A percentile compares a stretch with the other conserved stretches of the same genome.
Evolutionary conservation across 163 green algal species (phyloP).

Genomic region (Scenedesmus sp.): DNA sequence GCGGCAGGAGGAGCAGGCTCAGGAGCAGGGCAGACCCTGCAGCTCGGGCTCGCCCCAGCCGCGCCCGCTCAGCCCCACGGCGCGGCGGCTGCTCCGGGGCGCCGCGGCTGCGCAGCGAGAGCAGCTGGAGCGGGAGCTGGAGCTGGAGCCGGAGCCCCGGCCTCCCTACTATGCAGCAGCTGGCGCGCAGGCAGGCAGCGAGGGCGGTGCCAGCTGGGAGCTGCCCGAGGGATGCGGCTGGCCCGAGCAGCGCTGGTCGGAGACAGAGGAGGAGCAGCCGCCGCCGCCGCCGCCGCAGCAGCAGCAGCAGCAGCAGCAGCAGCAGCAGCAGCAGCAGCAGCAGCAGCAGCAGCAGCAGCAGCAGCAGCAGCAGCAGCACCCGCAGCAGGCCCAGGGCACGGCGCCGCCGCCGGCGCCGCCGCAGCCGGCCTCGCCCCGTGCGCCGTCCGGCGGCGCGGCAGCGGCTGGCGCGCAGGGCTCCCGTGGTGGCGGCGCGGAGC

Average conservation of each 20-base stretch:
- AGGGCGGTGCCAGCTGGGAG: too few relatives aligned
- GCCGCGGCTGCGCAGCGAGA: conserved; percentile 17
- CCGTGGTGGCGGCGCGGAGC: too few relatives aligned
- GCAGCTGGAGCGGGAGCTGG: neutral
- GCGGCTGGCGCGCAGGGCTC: neutral
- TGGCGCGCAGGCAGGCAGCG: too few relatives aligned
- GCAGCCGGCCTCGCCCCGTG: neutral
- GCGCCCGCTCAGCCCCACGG: conserved; percentile 16
- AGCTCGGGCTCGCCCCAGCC: neutral
- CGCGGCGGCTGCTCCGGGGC: conserved; percentile 3
- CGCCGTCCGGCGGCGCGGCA: neutral
- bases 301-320: conserved; percentile 6
- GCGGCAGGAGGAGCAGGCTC: conserved; percentile 10
- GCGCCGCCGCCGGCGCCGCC: neutral
- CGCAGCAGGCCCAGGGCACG: conserved; percentile 19
- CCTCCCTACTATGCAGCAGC: neutral
- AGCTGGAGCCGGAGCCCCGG: neutral
- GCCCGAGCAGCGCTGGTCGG: too few relatives aligned
- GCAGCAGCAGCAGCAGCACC: neutral
- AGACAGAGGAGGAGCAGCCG: too few relatives aligned
- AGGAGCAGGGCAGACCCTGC: neutral
- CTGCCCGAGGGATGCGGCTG: too few relatives aligned
- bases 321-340: neutral
- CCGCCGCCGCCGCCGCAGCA: too few relatives aligned
- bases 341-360: conserved; percentile 30